phyloP scores from a whole-genome alignment of 306 rosid genomes.

The Cicer judaicum region DNA sequence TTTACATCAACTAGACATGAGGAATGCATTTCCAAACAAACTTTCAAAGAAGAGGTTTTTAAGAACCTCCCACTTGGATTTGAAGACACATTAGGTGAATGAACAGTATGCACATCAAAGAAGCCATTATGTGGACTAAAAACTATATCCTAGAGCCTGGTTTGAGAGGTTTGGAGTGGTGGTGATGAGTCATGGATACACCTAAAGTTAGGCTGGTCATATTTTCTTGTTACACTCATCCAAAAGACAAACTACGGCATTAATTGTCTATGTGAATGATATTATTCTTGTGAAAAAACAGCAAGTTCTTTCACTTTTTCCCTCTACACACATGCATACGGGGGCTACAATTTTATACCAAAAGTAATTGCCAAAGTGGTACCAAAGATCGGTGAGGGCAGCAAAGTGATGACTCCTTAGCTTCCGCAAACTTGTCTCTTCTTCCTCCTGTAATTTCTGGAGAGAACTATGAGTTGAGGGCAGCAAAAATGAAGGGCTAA shows the following conservation, averaged over 20 bases:
- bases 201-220: neutral
- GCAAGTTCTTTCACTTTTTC: too few relatives aligned
- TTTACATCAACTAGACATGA: neutral
- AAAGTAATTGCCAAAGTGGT: too few relatives aligned
- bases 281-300: neutral
- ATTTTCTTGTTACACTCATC: neutral
- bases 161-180: neutral
- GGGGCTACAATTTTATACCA: too few relatives aligned
- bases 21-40: conserved; percentile 2
- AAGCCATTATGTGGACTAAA: neutral
- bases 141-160: neutral
- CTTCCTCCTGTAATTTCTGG: neutral
- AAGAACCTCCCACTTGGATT: neutral
- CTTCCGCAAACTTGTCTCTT: neutral
- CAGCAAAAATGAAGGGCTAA: neutral
- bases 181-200: neutral
- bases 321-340: too few relatives aligned
- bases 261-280: neutral
- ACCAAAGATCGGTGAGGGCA: too few relatives aligned
- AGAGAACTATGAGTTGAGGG: too few relatives aligned
- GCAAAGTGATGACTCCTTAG: too few relatives aligned
- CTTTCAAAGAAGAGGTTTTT: neutral
- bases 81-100: neutral
- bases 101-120: neutral
- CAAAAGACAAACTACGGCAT: neutral